Base-by-base conservation (phyloP, 805 yeast species). In the Peterozyma toletana region DNA sequence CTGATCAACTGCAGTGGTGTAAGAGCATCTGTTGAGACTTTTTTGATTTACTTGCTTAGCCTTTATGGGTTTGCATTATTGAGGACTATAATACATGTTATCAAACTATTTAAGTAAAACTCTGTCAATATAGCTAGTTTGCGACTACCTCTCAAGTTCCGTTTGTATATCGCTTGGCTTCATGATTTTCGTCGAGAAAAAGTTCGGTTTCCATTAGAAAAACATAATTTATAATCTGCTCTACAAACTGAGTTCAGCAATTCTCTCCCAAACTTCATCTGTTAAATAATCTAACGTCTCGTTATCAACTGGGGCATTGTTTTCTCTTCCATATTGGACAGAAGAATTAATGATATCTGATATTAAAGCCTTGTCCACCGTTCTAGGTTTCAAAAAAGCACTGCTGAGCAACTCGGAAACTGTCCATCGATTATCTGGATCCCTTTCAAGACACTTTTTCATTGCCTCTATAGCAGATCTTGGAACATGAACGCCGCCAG, bases 321-420 rank as follows among this genome's bases (percentile, higher is more conserved):
- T 60, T 14, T 66, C 37, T 9, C 13, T 71, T 14, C 96, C 96
- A 62, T 77, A 86, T 47, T 75, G 73, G 18, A 88, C 83, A 2
- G 96, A 89, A 63, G 80, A 83, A 45, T 77, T 80, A 29, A 87
- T 83, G 52, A 89, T 65, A 51, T 83, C 90, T 44, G 76, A 68
- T 29, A 88, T 68, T 50, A 86, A 80, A 17, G 71, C 68, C 52
- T 77, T 77, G 34, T 86, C 79, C 2, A 89, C 85, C 29, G 80
- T 71, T 48, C 83, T 76, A 1, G 98, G 96, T 39, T 73, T 75
- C 49, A 90, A 66, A 53, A 89, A 91, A 30, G 80, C 73, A 33
- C 84, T 73, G 11, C 65, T 53, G 34, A 88, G 58, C 17, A 88
- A 71, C 53, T 83, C 75, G 9, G 75, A 73, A 5, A 80, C 76